phyloP scores from a whole-genome alignment of 306 rosid genomes.

The Medicago lupulina region DNA sequence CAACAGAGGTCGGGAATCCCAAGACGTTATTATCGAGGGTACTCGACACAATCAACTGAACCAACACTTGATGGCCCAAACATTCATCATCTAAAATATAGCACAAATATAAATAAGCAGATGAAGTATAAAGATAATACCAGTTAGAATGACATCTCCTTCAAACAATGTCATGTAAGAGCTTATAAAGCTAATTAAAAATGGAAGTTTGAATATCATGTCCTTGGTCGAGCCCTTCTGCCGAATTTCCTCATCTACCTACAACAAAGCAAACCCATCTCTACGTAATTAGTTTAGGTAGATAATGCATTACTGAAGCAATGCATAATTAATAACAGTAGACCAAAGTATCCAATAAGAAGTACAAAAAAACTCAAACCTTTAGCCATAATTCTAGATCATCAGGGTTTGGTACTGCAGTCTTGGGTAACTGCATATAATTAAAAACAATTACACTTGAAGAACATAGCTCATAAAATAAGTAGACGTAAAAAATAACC shows the following conservation, averaged over 20 bases:
- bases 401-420: conserved; percentile 77
- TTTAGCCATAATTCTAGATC: conserved; percentile 87
- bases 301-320: conserved; percentile 29
- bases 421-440: conserved; percentile 74
- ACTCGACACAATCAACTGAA: not conserved
- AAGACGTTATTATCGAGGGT: not conserved
- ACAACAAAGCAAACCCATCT: conserved; percentile 38
- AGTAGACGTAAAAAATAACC: not conserved
- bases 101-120: conserved; percentile 16
- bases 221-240: conserved; percentile 97
- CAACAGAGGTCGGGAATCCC: not conserved
- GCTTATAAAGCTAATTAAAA: conserved; percentile 88
- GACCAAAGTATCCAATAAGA: not conserved
- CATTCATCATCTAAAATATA: conserved; percentile 9
- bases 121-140: conserved; percentile 45
- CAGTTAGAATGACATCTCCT: conserved; percentile 96
- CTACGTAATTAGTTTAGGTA: conserved; percentile 31
- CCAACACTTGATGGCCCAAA: conserved; percentile 21
- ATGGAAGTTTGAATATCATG: conserved; percentile 92
- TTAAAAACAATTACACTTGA: conserved; percentile 12
- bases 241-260: conserved; percentile 88
- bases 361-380: conserved; percentile 54
- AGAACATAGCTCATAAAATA: conserved; percentile 8
- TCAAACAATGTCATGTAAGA: conserved; percentile 84
- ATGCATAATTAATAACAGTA: conserved; percentile 18